phyloP scores from a whole-genome alignment of 805 yeast genomes.

The Metschnikowia cubensis region DNA sequence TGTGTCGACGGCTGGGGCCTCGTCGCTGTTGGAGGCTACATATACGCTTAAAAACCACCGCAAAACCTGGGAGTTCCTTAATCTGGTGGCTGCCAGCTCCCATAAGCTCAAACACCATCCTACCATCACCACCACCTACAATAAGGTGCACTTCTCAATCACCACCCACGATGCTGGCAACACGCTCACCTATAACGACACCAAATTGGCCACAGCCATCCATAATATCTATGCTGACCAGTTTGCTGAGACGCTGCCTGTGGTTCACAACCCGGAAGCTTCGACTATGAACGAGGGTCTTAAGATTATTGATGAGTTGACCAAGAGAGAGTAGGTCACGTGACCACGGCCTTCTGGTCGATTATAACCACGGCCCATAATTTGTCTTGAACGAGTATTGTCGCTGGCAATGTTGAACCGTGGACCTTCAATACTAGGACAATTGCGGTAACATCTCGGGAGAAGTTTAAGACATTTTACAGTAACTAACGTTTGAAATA shows the following conservation, averaged over 20 bases:
- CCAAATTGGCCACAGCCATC: constrained; percentile 49
- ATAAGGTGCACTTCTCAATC: constrained; percentile 48
- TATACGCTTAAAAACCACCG: constrained; percentile 49
- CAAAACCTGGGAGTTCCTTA: constrained; percentile 65
- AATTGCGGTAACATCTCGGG: no score
- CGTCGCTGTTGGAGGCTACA: constrained; percentile 27
- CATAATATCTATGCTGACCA: constrained; percentile 11
- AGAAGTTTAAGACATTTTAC: no score
- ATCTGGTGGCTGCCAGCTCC: constrained; percentile 52
- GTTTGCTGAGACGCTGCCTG: constrained; percentile 7
- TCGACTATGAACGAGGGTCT: constrained; percentile 11
- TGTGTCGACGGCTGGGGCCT: background rate
- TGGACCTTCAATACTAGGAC: no score
- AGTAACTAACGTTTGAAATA: no score
- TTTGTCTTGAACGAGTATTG: no score
- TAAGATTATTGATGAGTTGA: constrained; percentile 14
- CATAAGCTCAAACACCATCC: constrained; percentile 70
- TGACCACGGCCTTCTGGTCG: background rate
- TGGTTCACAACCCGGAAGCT: background rate
- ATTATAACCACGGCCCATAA: no score
- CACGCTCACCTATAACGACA: constrained; percentile 51
- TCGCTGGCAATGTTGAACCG: no score
- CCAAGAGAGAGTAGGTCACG: constrained; percentile 8
- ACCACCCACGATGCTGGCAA: constrained; percentile 62
- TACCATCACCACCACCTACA: constrained; percentile 59